Evolutionary conservation across 345 rosid genomes (phyloP).

Genomic region (Firmiana major): DNA sequence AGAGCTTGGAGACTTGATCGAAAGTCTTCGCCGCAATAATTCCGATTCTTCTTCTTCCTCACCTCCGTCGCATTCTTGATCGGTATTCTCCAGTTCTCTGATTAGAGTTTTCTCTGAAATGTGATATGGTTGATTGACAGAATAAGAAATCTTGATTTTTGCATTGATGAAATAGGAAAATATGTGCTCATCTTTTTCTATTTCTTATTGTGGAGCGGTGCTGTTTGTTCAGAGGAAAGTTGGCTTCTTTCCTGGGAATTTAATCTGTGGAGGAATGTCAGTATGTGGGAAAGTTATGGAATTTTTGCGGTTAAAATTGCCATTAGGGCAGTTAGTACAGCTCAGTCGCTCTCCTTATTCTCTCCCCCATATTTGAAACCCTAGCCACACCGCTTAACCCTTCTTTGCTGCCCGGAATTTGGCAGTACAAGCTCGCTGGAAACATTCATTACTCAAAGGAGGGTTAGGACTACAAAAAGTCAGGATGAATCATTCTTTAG

Average conservation of each 20-base stretch:
- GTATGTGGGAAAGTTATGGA: too few relatives aligned
- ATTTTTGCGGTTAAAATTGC: too few relatives aligned
- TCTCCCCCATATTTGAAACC: too few relatives aligned
- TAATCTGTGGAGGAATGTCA: too few relatives aligned
- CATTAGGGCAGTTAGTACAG: too few relatives aligned
- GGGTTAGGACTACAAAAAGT: too few relatives aligned
- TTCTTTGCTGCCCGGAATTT: too few relatives aligned
- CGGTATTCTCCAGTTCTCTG: constrained; percentile 6
- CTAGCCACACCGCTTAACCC: too few relatives aligned
- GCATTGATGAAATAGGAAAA: not conserved
- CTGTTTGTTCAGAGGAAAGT: not conserved
- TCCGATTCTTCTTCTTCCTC: constrained; percentile 27
- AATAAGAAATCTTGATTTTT: not conserved
- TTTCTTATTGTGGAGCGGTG: not conserved
- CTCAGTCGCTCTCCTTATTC: too few relatives aligned
- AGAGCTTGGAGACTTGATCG: constrained; percentile 77
- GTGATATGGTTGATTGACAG: not conserved
- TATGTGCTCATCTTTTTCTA: not conserved
- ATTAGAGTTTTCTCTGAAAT: not conserved
- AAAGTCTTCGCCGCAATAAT: constrained; percentile 57
- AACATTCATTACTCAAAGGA: too few relatives aligned
- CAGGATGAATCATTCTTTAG: too few relatives aligned
- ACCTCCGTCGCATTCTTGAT: constrained; percentile 38
- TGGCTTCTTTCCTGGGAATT: not conserved
- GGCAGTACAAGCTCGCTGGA: too few relatives aligned